Base-by-base conservation (phyloP, 1,139 yeast species). In the Meyerozyma sp. region DNA sequence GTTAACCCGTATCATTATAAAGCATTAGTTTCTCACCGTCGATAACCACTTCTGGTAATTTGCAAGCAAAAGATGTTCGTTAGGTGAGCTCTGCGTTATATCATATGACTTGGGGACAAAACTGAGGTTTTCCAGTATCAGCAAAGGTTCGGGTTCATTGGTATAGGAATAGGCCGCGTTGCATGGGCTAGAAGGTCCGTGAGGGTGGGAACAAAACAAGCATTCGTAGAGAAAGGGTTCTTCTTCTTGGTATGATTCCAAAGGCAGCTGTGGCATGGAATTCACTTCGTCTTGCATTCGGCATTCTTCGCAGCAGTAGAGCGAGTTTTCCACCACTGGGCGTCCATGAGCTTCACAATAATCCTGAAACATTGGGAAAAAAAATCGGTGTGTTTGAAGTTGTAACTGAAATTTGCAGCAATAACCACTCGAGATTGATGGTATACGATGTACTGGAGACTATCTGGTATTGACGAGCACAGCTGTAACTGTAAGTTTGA, bases 271-370 rank as follows among this genome's bases (percentile, higher is more conserved):
- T 13, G 41, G 30, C 13, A 8, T 8, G 30, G 30, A 34, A 20
- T 34, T 32, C 21, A 18, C 37, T 18, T 34, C 26, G 8, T 45
- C 47, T 40, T 47, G 40, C 8, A 46, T 32, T 25, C 56, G 47
- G 41, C 59, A 55, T 40, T 54, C 58, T 38, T 52, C 56, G 40
- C 53, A 43, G 42, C 60, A 56, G 46, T 55, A 55, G 21, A 55
- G 49, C 7, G 58, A 53, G 7, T 52, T 54, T 2, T 54, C 42
- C 23, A 45, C 44, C 40, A 53, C 49, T 8, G 52, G 57, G 14
- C 39, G 46, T 20, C 59, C 59, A 42, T 56, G 59, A 14, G 55
- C 47, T 32, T 49, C 43, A 39, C 60, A 55, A 43, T 54, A 56
- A 38, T 56, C 60, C 44, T 55, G 54, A 40, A 54, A 55, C 60